Conservation (phyloP, 805 yeast species). For the Blastobotrys peoriensis region DNA sequence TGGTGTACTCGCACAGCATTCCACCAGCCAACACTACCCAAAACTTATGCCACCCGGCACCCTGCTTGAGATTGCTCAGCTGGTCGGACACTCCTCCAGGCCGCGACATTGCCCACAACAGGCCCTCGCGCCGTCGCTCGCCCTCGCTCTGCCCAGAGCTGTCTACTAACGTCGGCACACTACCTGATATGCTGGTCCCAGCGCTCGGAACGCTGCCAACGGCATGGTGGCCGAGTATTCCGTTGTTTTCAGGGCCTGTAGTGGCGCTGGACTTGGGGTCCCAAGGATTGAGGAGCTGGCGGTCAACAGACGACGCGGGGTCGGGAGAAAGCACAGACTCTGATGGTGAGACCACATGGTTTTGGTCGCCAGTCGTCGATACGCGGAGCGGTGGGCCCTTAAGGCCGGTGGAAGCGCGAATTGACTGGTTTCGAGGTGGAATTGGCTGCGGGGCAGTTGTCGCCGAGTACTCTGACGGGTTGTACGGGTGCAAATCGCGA, state of each 20-base stretch:
- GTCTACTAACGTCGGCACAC: too few relatives aligned
- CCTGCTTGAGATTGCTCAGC: conserved; percentile 28
- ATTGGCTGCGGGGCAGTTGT: background rate
- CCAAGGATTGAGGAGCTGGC: background rate
- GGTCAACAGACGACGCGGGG: too few relatives aligned
- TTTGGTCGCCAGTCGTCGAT: background rate
- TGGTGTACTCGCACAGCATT: conserved; percentile 60
- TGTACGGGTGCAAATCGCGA: background rate
- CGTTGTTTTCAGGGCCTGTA: too few relatives aligned
- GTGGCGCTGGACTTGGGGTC: too few relatives aligned
- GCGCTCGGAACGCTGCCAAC: too few relatives aligned
- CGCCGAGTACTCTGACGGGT: background rate
- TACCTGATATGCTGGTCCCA: too few relatives aligned
- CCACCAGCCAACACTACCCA: conserved; percentile 77
- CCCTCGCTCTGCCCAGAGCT: conserved; percentile 1
- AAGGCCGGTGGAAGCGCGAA: background rate
- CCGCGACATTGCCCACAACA: conserved; percentile 39
- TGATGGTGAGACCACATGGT: too few relatives aligned
- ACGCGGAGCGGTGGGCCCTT: background rate
- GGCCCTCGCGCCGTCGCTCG: conserved; percentile 30
- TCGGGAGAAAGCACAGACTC: too few relatives aligned
- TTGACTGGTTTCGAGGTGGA: background rate
- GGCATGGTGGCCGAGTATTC: too few relatives aligned
- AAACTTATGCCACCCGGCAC: conserved; percentile 76
- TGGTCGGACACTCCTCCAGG: conserved; percentile 33